A percentile compares a stretch with the other conserved stretches of the same genome.
phyloP scores from a whole-genome alignment of 139 green algal genomes.

The Chlamydomonas applanata region DNA sequence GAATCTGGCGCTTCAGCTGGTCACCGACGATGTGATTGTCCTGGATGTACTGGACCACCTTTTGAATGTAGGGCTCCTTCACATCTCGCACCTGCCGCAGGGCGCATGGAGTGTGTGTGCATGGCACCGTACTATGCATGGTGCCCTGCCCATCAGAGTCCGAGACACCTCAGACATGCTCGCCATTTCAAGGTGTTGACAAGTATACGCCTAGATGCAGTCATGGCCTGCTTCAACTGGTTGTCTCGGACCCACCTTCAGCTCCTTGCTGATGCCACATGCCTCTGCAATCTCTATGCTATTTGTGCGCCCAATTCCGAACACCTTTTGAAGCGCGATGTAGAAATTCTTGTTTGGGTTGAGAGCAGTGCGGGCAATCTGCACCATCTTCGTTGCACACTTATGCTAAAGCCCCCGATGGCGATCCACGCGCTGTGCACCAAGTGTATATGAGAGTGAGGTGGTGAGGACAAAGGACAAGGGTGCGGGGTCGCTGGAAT shows the following conservation, averaged over 20 bases:
- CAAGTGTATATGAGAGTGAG: too few species aligned
- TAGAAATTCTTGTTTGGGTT: conserved; percentile 12
- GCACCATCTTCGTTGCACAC: conserved; percentile 3
- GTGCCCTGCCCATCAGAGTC: too few species aligned
- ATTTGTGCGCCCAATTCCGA: conserved; percentile 22
- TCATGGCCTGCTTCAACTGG: not conserved
- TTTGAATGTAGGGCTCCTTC: conserved; percentile 39
- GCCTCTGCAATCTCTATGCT: conserved; percentile 25
- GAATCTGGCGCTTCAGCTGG: conserved; percentile 25
- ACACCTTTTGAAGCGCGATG: conserved; percentile 23
- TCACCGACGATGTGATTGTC: conserved; percentile 35
- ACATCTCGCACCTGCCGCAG: conserved; percentile 45
- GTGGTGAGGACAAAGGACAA: too few species aligned
- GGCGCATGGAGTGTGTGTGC: not conserved
- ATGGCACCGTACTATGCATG: not conserved
- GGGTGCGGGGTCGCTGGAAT: too few species aligned
- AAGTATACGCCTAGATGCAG: not conserved
- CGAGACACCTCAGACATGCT: not conserved
- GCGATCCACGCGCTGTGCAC: too few species aligned
- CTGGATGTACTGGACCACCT: conserved; percentile 35
- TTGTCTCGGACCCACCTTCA: conserved; percentile 26
- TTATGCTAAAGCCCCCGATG: too few species aligned
- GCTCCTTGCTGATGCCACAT: conserved; percentile 42
- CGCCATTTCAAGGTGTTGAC: not conserved
- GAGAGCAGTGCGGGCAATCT: conserved; percentile 16